Evolutionary conservation across 1,284 basidiomycete species (phyloP).

Genomic region (Phellopilus nigrolimitatus): DNA sequence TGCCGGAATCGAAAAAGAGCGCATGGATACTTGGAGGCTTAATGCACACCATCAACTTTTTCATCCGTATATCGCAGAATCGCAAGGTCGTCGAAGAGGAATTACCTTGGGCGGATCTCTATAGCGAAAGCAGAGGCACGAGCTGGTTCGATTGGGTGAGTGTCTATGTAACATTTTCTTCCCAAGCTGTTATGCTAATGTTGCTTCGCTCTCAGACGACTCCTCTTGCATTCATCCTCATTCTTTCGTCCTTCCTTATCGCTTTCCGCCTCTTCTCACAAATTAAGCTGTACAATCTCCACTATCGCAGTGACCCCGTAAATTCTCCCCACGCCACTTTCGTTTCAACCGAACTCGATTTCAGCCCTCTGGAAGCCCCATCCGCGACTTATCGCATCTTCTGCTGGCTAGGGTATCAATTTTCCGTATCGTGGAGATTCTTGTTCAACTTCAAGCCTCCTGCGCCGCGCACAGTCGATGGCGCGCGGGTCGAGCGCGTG

Average conservation of each 20-base stretch:
- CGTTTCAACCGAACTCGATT: conserved; percentile 47
- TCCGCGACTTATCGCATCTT: conserved; percentile 34
- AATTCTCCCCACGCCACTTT: conserved; percentile 64
- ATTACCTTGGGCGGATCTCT: conserved; percentile 72
- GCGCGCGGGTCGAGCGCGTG: conserved; percentile 41
- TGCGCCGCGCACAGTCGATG: conserved; percentile 35
- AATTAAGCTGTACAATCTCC: conserved; percentile 61
- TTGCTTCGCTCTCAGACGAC: conserved; percentile 42
- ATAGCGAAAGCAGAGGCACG: conserved; percentile 54
- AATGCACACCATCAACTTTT: conserved; percentile 64
- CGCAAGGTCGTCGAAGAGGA: conserved; percentile 58
- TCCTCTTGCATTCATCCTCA: conserved; percentile 49
- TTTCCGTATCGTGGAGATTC: conserved; percentile 58
- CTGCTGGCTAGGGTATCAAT: conserved; percentile 41
- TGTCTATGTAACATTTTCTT: conserved; percentile 27
- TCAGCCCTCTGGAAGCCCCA: conserved; percentile 38
- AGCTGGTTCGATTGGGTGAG: conserved; percentile 77
- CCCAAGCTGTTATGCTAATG: background rate
- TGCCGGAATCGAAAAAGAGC: conserved; percentile 58
- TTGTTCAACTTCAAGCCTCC: conserved; percentile 58
- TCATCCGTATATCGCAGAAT: conserved; percentile 54
- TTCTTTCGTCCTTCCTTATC: conserved; percentile 50
- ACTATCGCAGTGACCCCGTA: conserved; percentile 56
- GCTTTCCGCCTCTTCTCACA: conserved; percentile 62
- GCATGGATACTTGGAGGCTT: conserved; percentile 60